Base-by-base conservation (phyloP, 2,329 filamentous ascomycete species). In the Aspergillus glaucus region DNA sequence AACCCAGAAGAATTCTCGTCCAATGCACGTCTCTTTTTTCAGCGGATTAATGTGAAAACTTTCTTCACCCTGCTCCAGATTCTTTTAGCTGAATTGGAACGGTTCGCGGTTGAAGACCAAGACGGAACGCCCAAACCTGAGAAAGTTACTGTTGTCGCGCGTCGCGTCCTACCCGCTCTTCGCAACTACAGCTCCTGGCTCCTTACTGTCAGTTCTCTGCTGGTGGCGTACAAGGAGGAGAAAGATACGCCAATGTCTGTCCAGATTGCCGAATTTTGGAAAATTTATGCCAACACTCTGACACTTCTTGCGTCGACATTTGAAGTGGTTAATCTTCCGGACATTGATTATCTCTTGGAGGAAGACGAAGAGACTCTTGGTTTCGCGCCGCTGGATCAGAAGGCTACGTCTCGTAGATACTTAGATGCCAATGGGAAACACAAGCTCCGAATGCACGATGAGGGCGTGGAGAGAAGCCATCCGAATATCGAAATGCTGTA, bases 1-100 rank as follows among this genome's bases (percentile, higher is more conserved):
- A 40, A 9, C 46, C 45, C 51, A 75, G 76, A 76, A 53, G 70
- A 77, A 49, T 77, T 74, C 65, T 76, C 80, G 45, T 62, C 61
- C 22, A 64, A 66, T 52, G 63, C 66, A 12, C 57, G 56, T 55
- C 73, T 78, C 50, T 90, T 85, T 59, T 82, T 87, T 50, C 75
- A 94, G 41, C 79, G 84, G 21, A 80, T 95, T 52, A 95, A 95
- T 60, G 75, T 89, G 43, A 85, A 85, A 45, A 88, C 86, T 8
- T 85, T 94, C 59, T 80, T 84, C 48, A 79, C 80, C 1, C 75
- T 95, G 28, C 79, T 91, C 42, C 82, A 85, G 46, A 73, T 85
- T 24, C 74, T 95, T 32, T 75, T 85, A 54, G 77, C 80, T n/a
- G 85, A 89, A 57, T 75, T 95, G 3, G 79, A 82, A 48, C 76